phyloP scores from a whole-genome alignment of 139 green algal species.

The Asterochloris sp. region DNA sequence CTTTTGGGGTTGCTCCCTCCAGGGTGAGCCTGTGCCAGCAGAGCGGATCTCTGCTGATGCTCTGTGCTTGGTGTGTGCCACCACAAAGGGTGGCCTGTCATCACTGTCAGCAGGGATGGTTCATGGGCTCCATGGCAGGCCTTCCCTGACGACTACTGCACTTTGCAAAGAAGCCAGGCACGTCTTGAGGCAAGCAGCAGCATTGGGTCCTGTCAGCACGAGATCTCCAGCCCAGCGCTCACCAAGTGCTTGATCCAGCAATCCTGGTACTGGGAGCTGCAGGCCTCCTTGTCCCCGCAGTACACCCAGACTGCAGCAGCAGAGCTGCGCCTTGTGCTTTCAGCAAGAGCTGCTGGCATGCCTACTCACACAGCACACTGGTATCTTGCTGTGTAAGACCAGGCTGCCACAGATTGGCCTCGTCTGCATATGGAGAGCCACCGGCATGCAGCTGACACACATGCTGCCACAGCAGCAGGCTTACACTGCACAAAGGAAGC shows the following conservation, averaged over 20 bases:
- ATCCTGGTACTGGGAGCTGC: conserved; percentile 50
- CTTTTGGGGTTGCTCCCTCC: conserved; percentile 43
- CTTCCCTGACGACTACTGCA: not conserved
- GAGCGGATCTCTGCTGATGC: not conserved
- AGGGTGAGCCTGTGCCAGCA: conserved; percentile 51
- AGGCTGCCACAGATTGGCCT: no score
- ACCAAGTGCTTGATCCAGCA: conserved; percentile 92
- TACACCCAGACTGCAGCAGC: conserved; percentile 79
- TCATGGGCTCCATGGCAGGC: not conserved
- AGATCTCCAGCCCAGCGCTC: not conserved
- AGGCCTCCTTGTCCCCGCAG: conserved; percentile 61
- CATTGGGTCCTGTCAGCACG: not conserved
- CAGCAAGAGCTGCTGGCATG: no score
- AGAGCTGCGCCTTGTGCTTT: not conserved
- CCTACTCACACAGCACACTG: no score
- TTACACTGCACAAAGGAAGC: not conserved
- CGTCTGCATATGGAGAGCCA: no score
- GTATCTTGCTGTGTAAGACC: no score
- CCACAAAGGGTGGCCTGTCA: no score
- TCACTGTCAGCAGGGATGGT: not conserved
- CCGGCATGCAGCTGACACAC: no score
- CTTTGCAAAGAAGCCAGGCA: not conserved
- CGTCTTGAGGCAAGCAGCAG: not conserved
- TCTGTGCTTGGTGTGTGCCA: not conserved
- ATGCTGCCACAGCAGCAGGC: not conserved